Conservation (phyloP, 441 rosid genomes). For the Geranium incanum region DNA sequence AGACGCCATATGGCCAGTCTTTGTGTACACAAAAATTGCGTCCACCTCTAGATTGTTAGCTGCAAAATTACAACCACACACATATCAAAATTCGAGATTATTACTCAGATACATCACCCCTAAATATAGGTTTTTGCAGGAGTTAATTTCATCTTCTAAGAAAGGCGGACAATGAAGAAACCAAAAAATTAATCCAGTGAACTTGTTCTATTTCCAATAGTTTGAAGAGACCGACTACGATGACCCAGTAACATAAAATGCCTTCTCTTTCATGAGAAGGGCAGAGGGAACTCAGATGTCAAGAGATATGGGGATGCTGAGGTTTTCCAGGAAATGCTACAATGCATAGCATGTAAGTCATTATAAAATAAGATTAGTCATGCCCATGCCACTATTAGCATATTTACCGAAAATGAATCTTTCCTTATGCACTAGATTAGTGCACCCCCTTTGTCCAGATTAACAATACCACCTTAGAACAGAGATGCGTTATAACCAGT, state of each 20-base stretch:
- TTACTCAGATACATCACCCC: neutral
- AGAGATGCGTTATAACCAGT: too few species aligned
- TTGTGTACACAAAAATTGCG: constrained; percentile 89
- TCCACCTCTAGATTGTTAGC: constrained; percentile 90
- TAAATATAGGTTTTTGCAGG: neutral
- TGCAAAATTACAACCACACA: constrained; percentile 32
- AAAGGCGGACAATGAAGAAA: neutral
- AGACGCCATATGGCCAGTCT: constrained; percentile 87
- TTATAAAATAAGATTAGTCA: too few species aligned
- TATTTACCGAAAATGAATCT: too few species aligned
- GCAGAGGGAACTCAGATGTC: neutral
- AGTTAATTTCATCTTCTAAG: neutral
- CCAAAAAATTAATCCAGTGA: too few species aligned
- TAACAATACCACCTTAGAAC: too few species aligned
- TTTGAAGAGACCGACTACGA: neutral
- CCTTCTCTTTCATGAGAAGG: neutral
- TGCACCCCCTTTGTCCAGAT: too few species aligned
- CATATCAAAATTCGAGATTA: constrained; percentile 5
- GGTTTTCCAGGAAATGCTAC: too few species aligned
- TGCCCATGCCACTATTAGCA: too few species aligned
- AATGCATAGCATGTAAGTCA: too few species aligned
- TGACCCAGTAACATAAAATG: neutral
- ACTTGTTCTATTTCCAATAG: too few species aligned
- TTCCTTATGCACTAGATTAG: too few species aligned
- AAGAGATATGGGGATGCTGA: neutral